These are phyloP conservation scores for Suhomyces tanzawaensis DNA, from an alignment of 805 yeast genomes.

Conservation along the genomic window DNA sequence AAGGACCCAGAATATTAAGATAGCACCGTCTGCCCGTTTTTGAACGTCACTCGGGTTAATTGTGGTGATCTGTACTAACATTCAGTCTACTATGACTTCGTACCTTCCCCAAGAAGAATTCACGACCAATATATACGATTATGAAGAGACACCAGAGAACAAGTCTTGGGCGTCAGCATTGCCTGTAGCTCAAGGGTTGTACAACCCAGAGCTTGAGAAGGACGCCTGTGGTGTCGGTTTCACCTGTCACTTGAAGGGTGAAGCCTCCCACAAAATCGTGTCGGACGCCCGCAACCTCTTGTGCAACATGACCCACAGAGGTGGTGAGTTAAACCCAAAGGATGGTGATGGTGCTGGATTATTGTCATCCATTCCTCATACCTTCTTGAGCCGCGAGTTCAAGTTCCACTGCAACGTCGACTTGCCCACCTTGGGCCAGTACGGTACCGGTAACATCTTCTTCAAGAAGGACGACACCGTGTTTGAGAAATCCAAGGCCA, in stretches of 20 bases:
- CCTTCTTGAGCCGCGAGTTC: slow-evolving; percentile 82
- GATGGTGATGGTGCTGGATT: slow-evolving; percentile 99
- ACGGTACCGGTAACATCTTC: slow-evolving; percentile 92
- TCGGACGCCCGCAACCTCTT: slow-evolving; percentile 84
- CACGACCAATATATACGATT: slow-evolving; percentile 49
- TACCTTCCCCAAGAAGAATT: slow-evolving; percentile 42
- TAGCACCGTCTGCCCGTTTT: not conserved
- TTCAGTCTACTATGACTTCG: slow-evolving; percentile 23
- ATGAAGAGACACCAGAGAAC: slow-evolving; percentile 76
- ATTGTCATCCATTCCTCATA: slow-evolving; percentile 87
- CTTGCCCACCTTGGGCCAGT: slow-evolving; percentile 79
- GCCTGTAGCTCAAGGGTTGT: slow-evolving; percentile 84
- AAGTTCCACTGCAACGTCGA: slow-evolving; percentile 61
- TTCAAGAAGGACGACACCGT: slow-evolving; percentile 83
- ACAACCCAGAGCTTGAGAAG: slow-evolving; percentile 89
- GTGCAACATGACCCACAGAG: slow-evolving; percentile 98
- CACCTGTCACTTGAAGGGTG: slow-evolving; percentile 90
- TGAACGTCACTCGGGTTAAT: too few relatives aligned
- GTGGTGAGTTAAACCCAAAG: slow-evolving; percentile 96
- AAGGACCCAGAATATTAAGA: not conserved
- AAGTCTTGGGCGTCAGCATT: slow-evolving; percentile 89
- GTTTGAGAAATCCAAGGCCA: slow-evolving; percentile 63
- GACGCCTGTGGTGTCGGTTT: slow-evolving; percentile 99
- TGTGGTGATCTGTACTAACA: slow-evolving; percentile 1
- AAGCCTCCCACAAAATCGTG: slow-evolving; percentile 84